Conservation (phyloP, 192 early-diverging fungal genomes). For the Gamsiella multidivaricata region DNA sequence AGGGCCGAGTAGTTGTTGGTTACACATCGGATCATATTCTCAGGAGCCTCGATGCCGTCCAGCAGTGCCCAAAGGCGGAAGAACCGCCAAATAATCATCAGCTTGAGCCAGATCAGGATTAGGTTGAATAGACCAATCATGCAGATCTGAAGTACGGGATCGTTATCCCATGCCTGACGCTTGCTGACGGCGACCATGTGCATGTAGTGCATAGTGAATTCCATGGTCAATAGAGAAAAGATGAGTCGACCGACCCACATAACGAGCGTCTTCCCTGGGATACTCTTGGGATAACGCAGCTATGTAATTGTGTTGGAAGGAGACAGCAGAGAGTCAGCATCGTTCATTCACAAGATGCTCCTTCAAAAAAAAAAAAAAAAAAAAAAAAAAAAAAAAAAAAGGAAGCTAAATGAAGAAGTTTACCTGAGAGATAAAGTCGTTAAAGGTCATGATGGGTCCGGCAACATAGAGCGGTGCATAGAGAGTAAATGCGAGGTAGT, state of each 20-base stretch:
- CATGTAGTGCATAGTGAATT: slow-evolving; percentile 86
- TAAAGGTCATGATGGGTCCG: slow-evolving; percentile 96
- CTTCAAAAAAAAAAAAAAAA: not conserved
- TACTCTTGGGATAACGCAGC: slow-evolving; percentile 66
- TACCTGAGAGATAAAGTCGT: slow-evolving; percentile 89
- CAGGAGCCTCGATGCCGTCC: slow-evolving; percentile 89
- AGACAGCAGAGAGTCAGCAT: not conserved
- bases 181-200: slow-evolving; percentile 94
- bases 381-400: not conserved
- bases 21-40: slow-evolving; percentile 98
- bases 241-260: slow-evolving; percentile 81
- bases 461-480: slow-evolving; percentile 94
- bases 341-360: not conserved
- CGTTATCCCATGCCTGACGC: slow-evolving; percentile 85
- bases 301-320: slow-evolving; percentile 14
- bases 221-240: slow-evolving; percentile 78
- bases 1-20: slow-evolving; percentile 94
- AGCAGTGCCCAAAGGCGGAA: slow-evolving; percentile 95
- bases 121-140: slow-evolving; percentile 92
- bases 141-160: slow-evolving; percentile 81
- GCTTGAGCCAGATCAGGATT: slow-evolving; percentile 91
- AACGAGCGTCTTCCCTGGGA: slow-evolving; percentile 37
- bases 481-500: slow-evolving; percentile 84
- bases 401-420: no score
- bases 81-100: slow-evolving; percentile 97